Conservation (phyloP, 768 basidiomycete genomes). For the Tylopilus subfusipes region DNA sequence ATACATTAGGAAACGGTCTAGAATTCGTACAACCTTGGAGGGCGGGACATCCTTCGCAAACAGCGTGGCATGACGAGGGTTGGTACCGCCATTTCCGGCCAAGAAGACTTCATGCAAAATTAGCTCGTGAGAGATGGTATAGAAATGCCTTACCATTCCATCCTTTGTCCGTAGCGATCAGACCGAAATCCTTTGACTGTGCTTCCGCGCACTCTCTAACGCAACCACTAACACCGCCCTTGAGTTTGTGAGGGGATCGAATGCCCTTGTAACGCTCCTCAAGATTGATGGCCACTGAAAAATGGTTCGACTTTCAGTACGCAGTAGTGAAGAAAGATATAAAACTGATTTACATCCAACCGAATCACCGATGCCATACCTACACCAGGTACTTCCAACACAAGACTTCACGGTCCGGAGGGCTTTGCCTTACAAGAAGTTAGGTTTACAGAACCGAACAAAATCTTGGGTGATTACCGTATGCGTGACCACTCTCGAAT, state of each 20-base stretch:
- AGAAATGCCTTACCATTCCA: conserved; percentile 51
- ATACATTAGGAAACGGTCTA: conserved; percentile 63
- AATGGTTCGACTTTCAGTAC: background rate
- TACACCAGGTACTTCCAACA: conserved; percentile 70
- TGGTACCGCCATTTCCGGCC: conserved; percentile 68
- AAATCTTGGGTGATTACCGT: conserved; percentile 43
- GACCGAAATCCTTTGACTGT: conserved; percentile 69
- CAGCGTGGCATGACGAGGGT: conserved; percentile 58
- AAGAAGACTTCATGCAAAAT: conserved; percentile 36
- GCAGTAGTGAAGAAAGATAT: background rate
- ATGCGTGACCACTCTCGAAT: conserved; percentile 75
- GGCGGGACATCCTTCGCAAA: conserved; percentile 68
- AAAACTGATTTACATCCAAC: conserved; percentile 43
- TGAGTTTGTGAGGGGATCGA: conserved; percentile 68
- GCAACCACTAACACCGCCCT: conserved; percentile 74
- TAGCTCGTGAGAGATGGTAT: background rate
- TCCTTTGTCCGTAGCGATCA: conserved; percentile 77
- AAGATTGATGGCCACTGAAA: conserved; percentile 58
- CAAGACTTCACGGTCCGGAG: conserved; percentile 76
- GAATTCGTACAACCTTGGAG: conserved; percentile 53
- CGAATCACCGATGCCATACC: conserved; percentile 71
- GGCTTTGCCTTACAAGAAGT: conserved; percentile 33
- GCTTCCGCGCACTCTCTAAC: conserved; percentile 77
- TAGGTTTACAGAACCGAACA: background rate
- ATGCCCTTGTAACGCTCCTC: conserved; percentile 73